Evolutionary conservation across 2,329 filamentous ascomycete species (phyloP), one percentile per base, ranked within the genome.

Genomic region (Botrytis fabae): DNA sequence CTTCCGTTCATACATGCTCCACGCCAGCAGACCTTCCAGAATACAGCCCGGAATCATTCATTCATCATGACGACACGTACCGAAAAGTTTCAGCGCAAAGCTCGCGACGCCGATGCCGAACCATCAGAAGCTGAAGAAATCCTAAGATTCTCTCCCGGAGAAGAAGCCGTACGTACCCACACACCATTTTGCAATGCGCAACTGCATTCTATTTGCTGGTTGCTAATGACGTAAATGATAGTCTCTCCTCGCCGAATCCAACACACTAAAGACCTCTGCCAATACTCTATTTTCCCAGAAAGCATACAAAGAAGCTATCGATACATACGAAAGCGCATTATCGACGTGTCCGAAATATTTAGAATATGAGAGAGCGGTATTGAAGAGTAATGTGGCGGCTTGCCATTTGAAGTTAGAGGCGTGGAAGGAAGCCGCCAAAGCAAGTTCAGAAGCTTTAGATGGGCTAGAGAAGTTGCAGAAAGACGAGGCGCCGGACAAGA

Each of bases 341-440:
- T 86, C 89, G 20, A 88, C 90, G 12, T 95, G 93, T 79, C 95
- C 95, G 2, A 91, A 89, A 76, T 97, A 97, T 81, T 88, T 97
- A 40, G 90, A 95, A 81, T 97, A 93, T 83, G 94, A 97, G 78
- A 86, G 95, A 75, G 94, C 95, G 40, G 93, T 98, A 16, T 86
- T 98, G 9, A 90, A 91, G 74, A 94, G 92, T 81, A 98, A 98
- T 84, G 91, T 98, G 76, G 89, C 95, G 2, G 95, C 95, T 16
- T 97, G 94, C 80, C 90, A 97, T 78, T 82, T 98, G 71, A 97
- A 97, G 81, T 85, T 97, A 4, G 86, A 90, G 74, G 91, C 95
- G 75, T 98, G 94, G 93, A 94, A 95, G 77, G 90, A 93, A 44
- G 93, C 94, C 16, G 87, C 94, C 61, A 90, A 91, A 66, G 87